phyloP scores from a whole-genome alignment of 306 rosid genomes.

The Prinsepia uniflora region DNA sequence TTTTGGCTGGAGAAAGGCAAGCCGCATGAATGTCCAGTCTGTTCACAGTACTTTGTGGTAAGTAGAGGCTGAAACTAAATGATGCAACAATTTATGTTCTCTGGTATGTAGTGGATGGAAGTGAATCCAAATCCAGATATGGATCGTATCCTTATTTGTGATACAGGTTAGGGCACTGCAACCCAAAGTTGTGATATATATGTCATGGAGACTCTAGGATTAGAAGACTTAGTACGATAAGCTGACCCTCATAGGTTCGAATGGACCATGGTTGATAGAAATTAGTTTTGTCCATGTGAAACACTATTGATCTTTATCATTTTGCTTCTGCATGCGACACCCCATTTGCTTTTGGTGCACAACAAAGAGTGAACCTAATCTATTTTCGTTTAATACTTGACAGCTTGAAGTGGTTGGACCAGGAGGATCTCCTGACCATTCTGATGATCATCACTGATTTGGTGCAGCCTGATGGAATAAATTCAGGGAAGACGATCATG shows the following conservation, averaged over 20 bases:
- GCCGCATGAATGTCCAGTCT: conserved; percentile 90
- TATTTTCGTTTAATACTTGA: conserved; percentile 18
- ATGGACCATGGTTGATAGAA: conserved; percentile 5
- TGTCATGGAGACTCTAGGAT: neutral
- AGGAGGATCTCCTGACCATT: conserved; percentile 85
- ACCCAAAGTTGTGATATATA: too few species aligned
- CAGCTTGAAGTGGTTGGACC: conserved; percentile 98
- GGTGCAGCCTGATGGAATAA: conserved; percentile 41
- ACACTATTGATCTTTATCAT: neutral
- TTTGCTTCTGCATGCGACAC: neutral
- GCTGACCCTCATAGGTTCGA: conserved; percentile 11
- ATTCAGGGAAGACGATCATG: conserved; percentile 23
- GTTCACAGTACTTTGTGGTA: conserved; percentile 85
- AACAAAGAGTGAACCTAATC: conserved; percentile 18
- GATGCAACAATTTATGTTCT: neutral
- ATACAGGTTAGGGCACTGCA: too few species aligned
- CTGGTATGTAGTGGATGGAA: conserved; percentile 1
- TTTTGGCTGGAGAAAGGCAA: conserved; percentile 93
- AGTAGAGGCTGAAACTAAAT: conserved; percentile 28
- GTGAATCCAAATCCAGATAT: neutral
- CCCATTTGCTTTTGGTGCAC: neutral
- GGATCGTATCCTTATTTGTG: conserved; percentile 6
- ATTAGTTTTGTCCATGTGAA: conserved; percentile 1
- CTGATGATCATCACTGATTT: conserved; percentile 65
- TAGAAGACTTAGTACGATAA: neutral